These are phyloP conservation scores for Phylloporus arenicola DNA, from an alignment of 768 basidiomycete genomes.

Conservation along the genomic window DNA sequence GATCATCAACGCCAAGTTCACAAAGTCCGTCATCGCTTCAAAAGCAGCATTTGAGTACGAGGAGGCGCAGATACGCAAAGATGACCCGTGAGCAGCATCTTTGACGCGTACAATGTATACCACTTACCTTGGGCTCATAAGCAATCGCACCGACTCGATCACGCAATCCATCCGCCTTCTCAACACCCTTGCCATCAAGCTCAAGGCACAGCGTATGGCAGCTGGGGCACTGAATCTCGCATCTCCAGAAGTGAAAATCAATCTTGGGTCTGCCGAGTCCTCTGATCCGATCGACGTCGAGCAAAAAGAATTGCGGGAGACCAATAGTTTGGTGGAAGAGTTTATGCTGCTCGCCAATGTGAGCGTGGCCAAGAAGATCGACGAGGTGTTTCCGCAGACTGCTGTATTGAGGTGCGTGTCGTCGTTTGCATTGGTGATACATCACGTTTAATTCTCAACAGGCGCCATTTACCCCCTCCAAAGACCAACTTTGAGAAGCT, in stretches of 20 bases:
- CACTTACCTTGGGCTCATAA: slow-evolving; percentile 25
- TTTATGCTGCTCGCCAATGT: slow-evolving; percentile 99
- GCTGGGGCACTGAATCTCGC: slow-evolving; percentile 98
- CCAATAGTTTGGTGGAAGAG: slow-evolving; percentile 95
- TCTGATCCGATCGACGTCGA: slow-evolving; percentile 97
- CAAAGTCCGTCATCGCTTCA: slow-evolving; percentile 94
- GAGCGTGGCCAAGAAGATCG: slow-evolving; percentile 85
- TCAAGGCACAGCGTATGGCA: slow-evolving; percentile 82
- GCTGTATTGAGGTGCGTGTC: slow-evolving; percentile 72
- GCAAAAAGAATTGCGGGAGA: slow-evolving; percentile 88
- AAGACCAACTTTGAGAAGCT: slow-evolving; percentile 92
- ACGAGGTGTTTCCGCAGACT: slow-evolving; percentile 93
- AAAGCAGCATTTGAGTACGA: slow-evolving; percentile 97
- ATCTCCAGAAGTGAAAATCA: slow-evolving; percentile 97
- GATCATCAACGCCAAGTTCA: slow-evolving; percentile 86
- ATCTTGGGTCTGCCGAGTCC: slow-evolving; percentile 87
- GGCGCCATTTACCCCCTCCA: slow-evolving; percentile 90
- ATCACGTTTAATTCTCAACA: not conserved
- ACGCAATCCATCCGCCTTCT: slow-evolving; percentile 85
- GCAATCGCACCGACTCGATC: slow-evolving; percentile 72
- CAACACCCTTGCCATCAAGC: slow-evolving; percentile 78
- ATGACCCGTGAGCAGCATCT: slow-evolving; percentile 64
- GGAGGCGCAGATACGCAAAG: slow-evolving; percentile 90
- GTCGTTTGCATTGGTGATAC: not conserved
- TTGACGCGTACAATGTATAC: not conserved